Evolutionary conservation across 73 alveolate genomes (phyloP), one percentile per base, ranked within the genome.

Genomic region (Symbiodinium pilosum): DNA sequence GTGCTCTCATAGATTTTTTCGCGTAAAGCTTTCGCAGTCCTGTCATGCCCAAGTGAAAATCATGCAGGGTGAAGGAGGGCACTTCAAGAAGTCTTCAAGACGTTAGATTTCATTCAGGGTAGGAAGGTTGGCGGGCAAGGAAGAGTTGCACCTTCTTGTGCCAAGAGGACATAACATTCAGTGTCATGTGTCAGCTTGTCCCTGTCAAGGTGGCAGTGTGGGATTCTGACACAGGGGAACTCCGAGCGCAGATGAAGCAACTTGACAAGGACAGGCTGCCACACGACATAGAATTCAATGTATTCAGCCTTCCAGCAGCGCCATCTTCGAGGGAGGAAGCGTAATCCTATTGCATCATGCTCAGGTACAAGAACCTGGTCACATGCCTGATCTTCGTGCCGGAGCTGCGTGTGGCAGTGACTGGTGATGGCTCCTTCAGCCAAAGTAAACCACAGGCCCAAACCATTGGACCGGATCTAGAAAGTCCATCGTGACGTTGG

Each of bases 311-410:
- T 54, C n/a, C 71, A 30, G 71, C 71, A 54, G n/a, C 18, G 71
- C 71, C 32, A 54, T 54, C n/a, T 24, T 30, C 18, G 26, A 21
- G n/a, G 71, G 30, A 24, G 71, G 34, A 2, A 30, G n/a, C 2
- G 71, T 24, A 5, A 54, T 5, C 71, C 30, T 54, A 54, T 24
- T 30, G 26, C 30, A 54, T 54, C 32, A 21, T 54, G n/a, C 26
- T 36, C 59, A 64, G 81, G 81, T 64, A 64, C 81, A 64, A 64
- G 41, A 64, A 64, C 12, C 81, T 64, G 38, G 81, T 64, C 81
- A 64, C 81, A 2, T 64, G 81, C 81, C 32, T 64, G 81, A 64
- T 64, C 81, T 64, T 64, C 81, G 81, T 64, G 20, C 81, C 81
- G 38, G 81, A 64, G 81, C 81, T 64, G 81, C 81, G 81, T 5